Percentiles rank a stretch among this genome's conserved stretches.
These are phyloP conservation scores for Lepidium aucheri DNA, from an alignment of 345 rosid species.

Conservation along the genomic window DNA sequence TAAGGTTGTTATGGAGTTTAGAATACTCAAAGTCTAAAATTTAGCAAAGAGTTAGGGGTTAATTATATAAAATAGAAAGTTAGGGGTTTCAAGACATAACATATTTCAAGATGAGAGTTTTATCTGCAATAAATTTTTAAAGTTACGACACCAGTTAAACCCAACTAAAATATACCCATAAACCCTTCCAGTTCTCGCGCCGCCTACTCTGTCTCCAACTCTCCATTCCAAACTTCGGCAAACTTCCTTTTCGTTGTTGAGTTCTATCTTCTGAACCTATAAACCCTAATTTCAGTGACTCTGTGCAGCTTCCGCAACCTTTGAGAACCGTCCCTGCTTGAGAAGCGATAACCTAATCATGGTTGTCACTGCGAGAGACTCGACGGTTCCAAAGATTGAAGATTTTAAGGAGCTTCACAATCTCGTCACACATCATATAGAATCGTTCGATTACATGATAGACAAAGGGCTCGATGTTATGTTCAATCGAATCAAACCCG, in stretches of 20 bases:
- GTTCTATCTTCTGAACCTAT: neutral
- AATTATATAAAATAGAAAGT: neutral
- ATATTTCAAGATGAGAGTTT: neutral
- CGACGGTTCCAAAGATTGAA: slow-evolving; percentile 16
- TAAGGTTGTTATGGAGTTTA: neutral
- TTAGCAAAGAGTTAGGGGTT: neutral
- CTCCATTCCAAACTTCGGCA: neutral
- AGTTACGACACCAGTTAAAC: neutral
- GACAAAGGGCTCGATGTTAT: slow-evolving; percentile 68
- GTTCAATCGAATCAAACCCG: slow-evolving; percentile 54
- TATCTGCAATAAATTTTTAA: neutral
- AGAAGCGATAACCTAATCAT: slow-evolving; percentile 2
- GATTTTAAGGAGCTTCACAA: slow-evolving; percentile 47
- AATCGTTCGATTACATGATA: slow-evolving; percentile 76
- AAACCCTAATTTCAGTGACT: neutral
- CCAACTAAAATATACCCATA: neutral
- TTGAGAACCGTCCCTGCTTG: neutral
- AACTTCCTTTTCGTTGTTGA: neutral
- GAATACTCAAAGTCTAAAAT: neutral
- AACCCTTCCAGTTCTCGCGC: neutral
- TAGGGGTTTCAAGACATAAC: neutral
- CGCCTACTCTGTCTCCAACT: neutral
- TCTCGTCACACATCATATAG: slow-evolving; percentile 75
- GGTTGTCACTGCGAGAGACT: slow-evolving; percentile 2
- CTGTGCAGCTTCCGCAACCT: neutral